phyloP scores from a whole-genome alignment of 441 rosid genomes.

The Jatropha multifida region DNA sequence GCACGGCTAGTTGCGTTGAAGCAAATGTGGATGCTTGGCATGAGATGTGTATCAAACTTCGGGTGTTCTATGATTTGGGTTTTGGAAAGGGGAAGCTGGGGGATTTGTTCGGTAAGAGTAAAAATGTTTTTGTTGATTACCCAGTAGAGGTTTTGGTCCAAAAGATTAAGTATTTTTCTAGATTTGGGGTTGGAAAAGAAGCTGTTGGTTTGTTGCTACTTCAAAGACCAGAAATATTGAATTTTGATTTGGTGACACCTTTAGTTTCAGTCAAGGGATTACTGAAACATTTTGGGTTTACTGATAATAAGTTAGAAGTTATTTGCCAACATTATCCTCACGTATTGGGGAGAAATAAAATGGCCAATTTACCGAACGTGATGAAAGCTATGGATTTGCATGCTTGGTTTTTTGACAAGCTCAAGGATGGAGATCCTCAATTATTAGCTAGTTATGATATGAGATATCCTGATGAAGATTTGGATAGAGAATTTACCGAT shows the following conservation, averaged over 20 bases:
- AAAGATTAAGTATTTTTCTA: slow-evolving; percentile 43
- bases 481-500: slow-evolving; percentile 40
- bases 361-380: slow-evolving; percentile 65
- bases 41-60: slow-evolving; percentile 42
- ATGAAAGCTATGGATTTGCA: slow-evolving; percentile 53
- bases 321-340: slow-evolving; percentile 38
- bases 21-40: slow-evolving; percentile 54
- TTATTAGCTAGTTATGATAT: slow-evolving; percentile 44
- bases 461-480: slow-evolving; percentile 40
- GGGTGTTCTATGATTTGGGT: slow-evolving; percentile 49
- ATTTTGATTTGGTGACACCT: slow-evolving; percentile 39
- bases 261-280: slow-evolving; percentile 48
- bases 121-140: slow-evolving; percentile 37
- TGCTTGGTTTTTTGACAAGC: slow-evolving; percentile 41
- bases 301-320: slow-evolving; percentile 33
- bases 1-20: slow-evolving; percentile 33
- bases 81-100: slow-evolving; percentile 46
- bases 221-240: slow-evolving; percentile 38
- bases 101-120: slow-evolving; percentile 45
- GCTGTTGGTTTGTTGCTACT: slow-evolving; percentile 55
- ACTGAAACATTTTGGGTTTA: slow-evolving; percentile 52
- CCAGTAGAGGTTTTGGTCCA: slow-evolving; percentile 37
- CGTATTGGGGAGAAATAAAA: slow-evolving; percentile 52
- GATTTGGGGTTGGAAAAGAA: slow-evolving; percentile 42
- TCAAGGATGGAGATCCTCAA: slow-evolving; percentile 44